A percentile compares a stretch with the other conserved stretches of the same genome.
These are phyloP conservation scores for Alternaria sp. DNA, from an alignment of 2,329 filamentous ascomycete genomes.

Conservation along the genomic window DNA sequence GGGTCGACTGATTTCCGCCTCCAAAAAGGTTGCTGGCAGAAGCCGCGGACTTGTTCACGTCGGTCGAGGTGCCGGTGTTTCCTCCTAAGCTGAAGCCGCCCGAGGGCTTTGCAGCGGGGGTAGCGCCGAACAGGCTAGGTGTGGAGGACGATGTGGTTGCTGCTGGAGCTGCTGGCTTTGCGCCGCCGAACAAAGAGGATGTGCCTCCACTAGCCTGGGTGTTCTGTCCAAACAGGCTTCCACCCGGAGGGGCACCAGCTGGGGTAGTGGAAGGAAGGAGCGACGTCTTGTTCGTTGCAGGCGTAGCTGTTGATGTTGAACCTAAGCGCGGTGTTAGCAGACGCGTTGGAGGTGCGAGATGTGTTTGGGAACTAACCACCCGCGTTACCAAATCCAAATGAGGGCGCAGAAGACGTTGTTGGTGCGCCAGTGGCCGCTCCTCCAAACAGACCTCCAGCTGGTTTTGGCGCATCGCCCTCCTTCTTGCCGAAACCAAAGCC, in stretches of 20 bases:
- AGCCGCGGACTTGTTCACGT: conserved; percentile 44
- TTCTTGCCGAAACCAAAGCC: conserved; percentile 31
- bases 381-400: conserved; percentile 22
- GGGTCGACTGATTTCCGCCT: conserved; percentile 30
- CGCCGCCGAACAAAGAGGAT: conserved; percentile 28
- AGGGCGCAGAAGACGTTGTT: conserved; percentile 27
- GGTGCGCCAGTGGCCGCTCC: conserved; percentile 24
- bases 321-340: conserved; percentile 23
- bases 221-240: conserved; percentile 39
- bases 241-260: conserved; percentile 49
- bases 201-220: conserved; percentile 19
- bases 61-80: conserved; percentile 40
- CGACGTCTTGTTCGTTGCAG: conserved; percentile 49
- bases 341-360: not conserved
- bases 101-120: conserved; percentile 33
- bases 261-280: conserved; percentile 51
- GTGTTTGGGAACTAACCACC: conserved; percentile 18
- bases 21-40: conserved; percentile 35
- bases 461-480: conserved; percentile 34
- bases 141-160: conserved; percentile 38
- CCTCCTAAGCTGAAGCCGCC: conserved; percentile 30
- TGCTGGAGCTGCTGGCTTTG: conserved; percentile 38
- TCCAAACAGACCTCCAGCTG: conserved; percentile 29
- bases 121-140: conserved; percentile 40
- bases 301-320: conserved; percentile 44